Conservation (phyloP, 331 rosid species). For the Pyracantha coccinea region DNA sequence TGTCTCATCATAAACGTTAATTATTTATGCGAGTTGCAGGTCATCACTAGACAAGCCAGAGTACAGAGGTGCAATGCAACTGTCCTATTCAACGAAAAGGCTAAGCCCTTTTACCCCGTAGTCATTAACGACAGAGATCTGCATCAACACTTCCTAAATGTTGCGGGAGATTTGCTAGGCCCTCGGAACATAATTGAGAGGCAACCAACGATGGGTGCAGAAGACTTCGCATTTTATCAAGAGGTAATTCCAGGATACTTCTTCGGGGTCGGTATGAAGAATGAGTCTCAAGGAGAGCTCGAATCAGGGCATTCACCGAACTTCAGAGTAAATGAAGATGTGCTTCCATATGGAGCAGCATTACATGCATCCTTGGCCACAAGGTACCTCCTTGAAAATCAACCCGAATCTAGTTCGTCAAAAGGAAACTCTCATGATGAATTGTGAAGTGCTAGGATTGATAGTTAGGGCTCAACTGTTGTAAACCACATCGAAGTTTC, state of each 20-base stretch:
- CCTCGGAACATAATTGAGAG: slow-evolving; percentile 24
- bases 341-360: slow-evolving; percentile 72
- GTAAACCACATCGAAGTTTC: not conserved
- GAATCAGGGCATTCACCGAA: slow-evolving; percentile 35
- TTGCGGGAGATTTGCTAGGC: slow-evolving; percentile 47
- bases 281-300: slow-evolving; percentile 27
- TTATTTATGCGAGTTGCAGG: slow-evolving; percentile 24
- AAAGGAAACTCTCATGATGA: slow-evolving; percentile 20
- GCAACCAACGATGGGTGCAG: slow-evolving; percentile 56
- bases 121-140: slow-evolving; percentile 41
- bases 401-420: not conserved
- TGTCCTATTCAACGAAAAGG: slow-evolving; percentile 26
- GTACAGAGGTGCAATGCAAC: slow-evolving; percentile 79
- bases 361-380: slow-evolving; percentile 56
- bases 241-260: slow-evolving; percentile 56
- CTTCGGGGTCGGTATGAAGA: slow-evolving; percentile 50
- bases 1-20: not conserved
- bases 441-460: slow-evolving; percentile 11
- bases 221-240: slow-evolving; percentile 65
- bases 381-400: slow-evolving; percentile 27
- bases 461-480: not conserved
- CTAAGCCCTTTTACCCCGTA: slow-evolving; percentile 35
- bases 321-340: slow-evolving; percentile 58
- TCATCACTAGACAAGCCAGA: slow-evolving; percentile 60
- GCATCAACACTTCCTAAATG: slow-evolving; percentile 38